Conservation (phyloP, 257 asterid species). For the Salvia miltiorrhiza region DNA sequence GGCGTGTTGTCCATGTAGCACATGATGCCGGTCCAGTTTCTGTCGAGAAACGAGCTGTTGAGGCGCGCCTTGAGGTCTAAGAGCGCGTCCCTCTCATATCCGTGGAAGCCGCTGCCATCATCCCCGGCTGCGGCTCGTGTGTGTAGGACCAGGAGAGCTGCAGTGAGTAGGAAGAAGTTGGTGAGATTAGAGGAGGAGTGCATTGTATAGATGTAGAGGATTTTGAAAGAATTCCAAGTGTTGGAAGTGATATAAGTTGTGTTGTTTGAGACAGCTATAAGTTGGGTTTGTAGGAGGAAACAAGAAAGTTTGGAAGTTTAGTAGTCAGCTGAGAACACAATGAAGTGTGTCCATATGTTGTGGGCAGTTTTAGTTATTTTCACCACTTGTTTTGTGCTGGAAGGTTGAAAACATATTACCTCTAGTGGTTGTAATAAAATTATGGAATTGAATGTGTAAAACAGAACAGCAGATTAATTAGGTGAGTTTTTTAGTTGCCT, state of each 20-base stretch:
- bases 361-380: conserved; percentile 5
- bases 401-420: background rate
- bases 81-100: conserved; percentile 60
- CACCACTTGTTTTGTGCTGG: background rate
- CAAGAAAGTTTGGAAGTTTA: conserved; percentile 35
- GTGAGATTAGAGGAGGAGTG: conserved; percentile 23
- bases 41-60: conserved; percentile 34
- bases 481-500: too few relatives aligned
- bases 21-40: conserved; percentile 57
- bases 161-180: conserved; percentile 25
- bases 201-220: conserved; percentile 22
- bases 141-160: conserved; percentile 25
- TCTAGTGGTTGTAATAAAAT: background rate
- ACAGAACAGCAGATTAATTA: too few relatives aligned
- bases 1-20: conserved; percentile 50
- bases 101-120: conserved; percentile 37
- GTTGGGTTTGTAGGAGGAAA: conserved; percentile 34
- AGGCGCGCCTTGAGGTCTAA: conserved; percentile 35
- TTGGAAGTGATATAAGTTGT: conserved; percentile 6
- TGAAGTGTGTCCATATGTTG: conserved; percentile 5
- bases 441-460: too few relatives aligned
- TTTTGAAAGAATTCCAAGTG: conserved; percentile 6
- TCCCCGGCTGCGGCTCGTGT: conserved; percentile 20
- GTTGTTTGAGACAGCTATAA: conserved; percentile 31
- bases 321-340: conserved; percentile 43